Conservation (phyloP, 2,329 filamentous ascomycete species). For the Epichloe brachyelytri region DNA sequence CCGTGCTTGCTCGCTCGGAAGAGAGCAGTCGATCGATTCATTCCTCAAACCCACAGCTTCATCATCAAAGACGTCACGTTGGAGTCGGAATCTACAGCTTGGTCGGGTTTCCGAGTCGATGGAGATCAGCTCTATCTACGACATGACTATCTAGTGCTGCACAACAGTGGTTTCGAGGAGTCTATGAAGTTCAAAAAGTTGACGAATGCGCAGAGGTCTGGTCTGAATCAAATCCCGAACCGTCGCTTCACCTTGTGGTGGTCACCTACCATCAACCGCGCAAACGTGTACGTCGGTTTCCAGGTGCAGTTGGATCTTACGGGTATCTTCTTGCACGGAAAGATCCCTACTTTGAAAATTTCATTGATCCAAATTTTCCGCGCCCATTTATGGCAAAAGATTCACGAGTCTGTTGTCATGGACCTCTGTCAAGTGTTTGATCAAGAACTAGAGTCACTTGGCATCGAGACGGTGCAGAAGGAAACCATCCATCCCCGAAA, state of each 20-base stretch:
- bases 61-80: constrained; percentile 27
- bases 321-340: constrained; percentile 97
- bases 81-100: constrained; percentile 28
- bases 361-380: constrained; percentile 98
- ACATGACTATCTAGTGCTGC: constrained; percentile 14
- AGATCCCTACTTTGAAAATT: constrained; percentile 96
- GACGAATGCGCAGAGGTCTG: constrained; percentile 90
- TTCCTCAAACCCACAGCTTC: constrained; percentile 22
- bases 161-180: constrained; percentile 37
- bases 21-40: constrained; percentile 4
- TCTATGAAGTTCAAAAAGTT: constrained; percentile 98
- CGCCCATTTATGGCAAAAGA: constrained; percentile 99
- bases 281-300: constrained; percentile 98
- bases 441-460: constrained; percentile 87
- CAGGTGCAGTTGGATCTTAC: constrained; percentile 96
- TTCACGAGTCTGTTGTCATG: constrained; percentile 98
- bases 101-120: constrained; percentile 39
- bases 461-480: constrained; percentile 96
- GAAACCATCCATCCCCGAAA: constrained; percentile 98
- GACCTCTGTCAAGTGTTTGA: constrained; percentile 98
- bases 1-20: background rate
- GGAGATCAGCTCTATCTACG: constrained; percentile 36
- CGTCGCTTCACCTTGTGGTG: constrained; percentile 98
- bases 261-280: constrained; percentile 85
- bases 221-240: constrained; percentile 97